phyloP scores from a whole-genome alignment of 148 eudicot species.

The Silene latifolia region DNA sequence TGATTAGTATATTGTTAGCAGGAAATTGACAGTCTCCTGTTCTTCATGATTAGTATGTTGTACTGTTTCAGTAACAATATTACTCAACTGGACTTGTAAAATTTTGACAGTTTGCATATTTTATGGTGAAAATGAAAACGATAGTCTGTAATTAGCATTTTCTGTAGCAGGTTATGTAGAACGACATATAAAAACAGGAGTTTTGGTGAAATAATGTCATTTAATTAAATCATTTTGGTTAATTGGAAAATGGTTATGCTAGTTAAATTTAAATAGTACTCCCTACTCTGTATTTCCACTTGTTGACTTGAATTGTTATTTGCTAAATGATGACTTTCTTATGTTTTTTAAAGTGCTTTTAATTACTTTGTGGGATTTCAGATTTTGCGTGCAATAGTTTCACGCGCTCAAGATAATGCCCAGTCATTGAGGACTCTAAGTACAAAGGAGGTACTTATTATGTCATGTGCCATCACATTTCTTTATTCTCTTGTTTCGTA shows the following conservation, averaged over 20 bases:
- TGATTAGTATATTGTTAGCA: not conserved
- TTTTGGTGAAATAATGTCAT: not conserved
- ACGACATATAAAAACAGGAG: not conserved
- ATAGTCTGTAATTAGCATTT: not conserved
- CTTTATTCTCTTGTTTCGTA: not conserved
- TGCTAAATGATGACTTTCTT: not conserved
- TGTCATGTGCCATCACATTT: not conserved
- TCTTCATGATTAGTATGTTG: not conserved
- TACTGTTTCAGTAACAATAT: not conserved
- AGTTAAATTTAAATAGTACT: not conserved
- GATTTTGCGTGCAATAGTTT: slow-evolving; percentile 75
- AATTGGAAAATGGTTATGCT: not conserved
- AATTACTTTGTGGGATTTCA: slow-evolving; percentile 29
- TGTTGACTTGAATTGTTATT: not conserved
- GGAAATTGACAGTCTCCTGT: not conserved
- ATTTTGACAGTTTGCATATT: not conserved
- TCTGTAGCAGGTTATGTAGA: not conserved
- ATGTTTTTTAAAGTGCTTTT: not conserved
- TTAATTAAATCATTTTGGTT: not conserved
- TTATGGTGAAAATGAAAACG: not conserved
- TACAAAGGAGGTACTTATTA: slow-evolving; percentile 74
- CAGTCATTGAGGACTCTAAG: slow-evolving; percentile 72
- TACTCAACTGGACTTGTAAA: not conserved
- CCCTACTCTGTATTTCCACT: not conserved
- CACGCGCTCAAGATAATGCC: slow-evolving; percentile 61